Base-by-base conservation (phyloP, 2,329 filamentous ascomycete species). In the Thelonectria blattea region DNA sequence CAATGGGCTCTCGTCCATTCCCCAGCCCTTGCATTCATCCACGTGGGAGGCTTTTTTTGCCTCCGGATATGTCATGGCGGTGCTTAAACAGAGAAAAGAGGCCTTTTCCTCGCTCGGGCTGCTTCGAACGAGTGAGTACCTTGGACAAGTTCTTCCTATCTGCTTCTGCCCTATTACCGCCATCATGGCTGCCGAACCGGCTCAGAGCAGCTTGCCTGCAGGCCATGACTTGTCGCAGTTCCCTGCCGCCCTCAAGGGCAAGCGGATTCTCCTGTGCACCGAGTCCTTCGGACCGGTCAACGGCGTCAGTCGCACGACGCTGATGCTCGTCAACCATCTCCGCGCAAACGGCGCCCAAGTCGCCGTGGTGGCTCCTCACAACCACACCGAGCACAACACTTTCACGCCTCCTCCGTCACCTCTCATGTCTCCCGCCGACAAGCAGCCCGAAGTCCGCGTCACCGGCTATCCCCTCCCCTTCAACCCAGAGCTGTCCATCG, bases 241-340 rank as follows among this genome's bases (percentile, higher is more conserved):
- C 61, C 83, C 83, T 0, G 43, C 71, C 1, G 69, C 77, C 9
- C 79, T 91, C n/a, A 75, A 79, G 39, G 86, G 85, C 10, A 88
- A 86, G 73, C 83, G 83, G 63, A 81, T 91, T 62, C 75, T 91
- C 8, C 81, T 91, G 8, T 89, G 88, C 62, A 91, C 88, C 14
- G 89, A 91, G 71, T 91, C 88, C 1, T 88, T 90, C 59, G 88
- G 88, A 3, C 88, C 88, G 0, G 86, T 91, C 71, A 91, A 91
- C 70, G 88, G 89, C n/a, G 88, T 91, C 47, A 89, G 86, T 68
- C 82, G 88, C 62, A 91, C 88, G 5, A 91, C 89, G 0, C 78
- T 88, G 66, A 90, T 87, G 79, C 81, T 91, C 52, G 85, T 91
- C 55, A 85, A 87, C 71, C 88, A 91, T 65, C 78, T 91, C 18